Evolutionary conservation across 192 early-diverging fungal species (phyloP).

Genomic region (Pilobolus umbonatus): DNA sequence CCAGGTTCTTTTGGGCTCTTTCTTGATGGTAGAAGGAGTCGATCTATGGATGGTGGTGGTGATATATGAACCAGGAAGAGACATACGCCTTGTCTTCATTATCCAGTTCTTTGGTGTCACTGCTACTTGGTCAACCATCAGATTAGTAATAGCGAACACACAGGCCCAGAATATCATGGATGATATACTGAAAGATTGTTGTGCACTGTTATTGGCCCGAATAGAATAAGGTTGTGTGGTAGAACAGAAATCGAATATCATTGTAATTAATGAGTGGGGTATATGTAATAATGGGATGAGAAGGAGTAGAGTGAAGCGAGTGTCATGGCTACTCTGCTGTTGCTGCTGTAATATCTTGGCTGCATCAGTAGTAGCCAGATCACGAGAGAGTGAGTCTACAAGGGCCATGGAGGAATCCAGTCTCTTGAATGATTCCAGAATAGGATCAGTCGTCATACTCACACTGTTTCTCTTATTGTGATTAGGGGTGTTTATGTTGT

Average conservation of each 20-base stretch:
- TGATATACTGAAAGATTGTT: constrained; percentile 7
- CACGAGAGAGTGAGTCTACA: constrained; percentile 30
- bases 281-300: constrained; percentile 16
- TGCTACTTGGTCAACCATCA: constrained; percentile 3
- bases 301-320: constrained; percentile 5
- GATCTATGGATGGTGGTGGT: background rate
- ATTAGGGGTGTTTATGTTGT: background rate
- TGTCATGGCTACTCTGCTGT: background rate
- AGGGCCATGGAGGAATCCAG: constrained; percentile 26
- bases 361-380: constrained; percentile 12
- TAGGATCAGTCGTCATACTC: constrained; percentile 1
- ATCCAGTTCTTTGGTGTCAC: background rate
- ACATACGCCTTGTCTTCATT: background rate
- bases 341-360: background rate
- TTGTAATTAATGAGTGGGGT: constrained; percentile 14
- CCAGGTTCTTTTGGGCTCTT: constrained; percentile 1
- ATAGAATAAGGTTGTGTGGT: background rate
- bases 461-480: background rate
- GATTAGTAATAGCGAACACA: constrained; percentile 1
- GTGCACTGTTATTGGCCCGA: background rate
- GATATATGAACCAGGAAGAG: constrained; percentile 9
- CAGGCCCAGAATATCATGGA: constrained; percentile 12
- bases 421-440: constrained; percentile 24
- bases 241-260: constrained; percentile 10
- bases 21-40: background rate